Base-by-base conservation (phyloP, 495 filamentous ascomycete species). In the Penicillium riverlandense region DNA sequence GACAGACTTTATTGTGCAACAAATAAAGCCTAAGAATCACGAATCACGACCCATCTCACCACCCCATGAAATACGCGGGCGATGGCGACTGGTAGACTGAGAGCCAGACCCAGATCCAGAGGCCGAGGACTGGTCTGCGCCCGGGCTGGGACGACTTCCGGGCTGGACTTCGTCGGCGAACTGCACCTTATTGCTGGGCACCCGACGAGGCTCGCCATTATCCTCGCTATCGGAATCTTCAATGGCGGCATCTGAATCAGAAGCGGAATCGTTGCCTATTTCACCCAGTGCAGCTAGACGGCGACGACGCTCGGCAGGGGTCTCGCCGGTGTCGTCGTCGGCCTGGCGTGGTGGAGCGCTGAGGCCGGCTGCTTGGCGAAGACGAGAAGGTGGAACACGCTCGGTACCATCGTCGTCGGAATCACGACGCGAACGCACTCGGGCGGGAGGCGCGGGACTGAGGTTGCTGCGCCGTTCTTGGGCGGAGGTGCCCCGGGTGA, bases 261-360 rank as follows among this genome's bases (percentile, higher is more conserved):
- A 80, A 38, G 84, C 81, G 12, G 74, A 76, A 12, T 72, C 75
- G 16, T 74, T 75, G 8, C 75, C 70, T n/a, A 67, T 57, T 7
- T 75, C 66, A 37, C 88, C 89, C n/a, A 96, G 67, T 5, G 90
- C 91, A 1, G 88, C 91, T 43, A 94, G 79, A 61, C 91, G 81
- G 48, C 90, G 76, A 32, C 84, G 76, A 35, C 84, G 75, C 65
- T 96, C 90, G 0, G 89, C 90, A 0, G 86, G 79, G 4, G 88
- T 95, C 62, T 95, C 90, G 34, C 72, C 77, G 3, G 64, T 67
- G 16, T 82, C 78, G 12, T 67, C 72, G 33, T 58, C 45, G 40
- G 8, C 35, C 52, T 64, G 30, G 39, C 55, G 47, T 31, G 58
- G 50, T 34, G 64, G 36, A 34, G 54, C 44, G 12, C 49, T 29